Evolutionary conservation across 2,329 filamentous ascomycete species (phyloP).

Genomic region (Neoscytalidium dimidiatum): DNA sequence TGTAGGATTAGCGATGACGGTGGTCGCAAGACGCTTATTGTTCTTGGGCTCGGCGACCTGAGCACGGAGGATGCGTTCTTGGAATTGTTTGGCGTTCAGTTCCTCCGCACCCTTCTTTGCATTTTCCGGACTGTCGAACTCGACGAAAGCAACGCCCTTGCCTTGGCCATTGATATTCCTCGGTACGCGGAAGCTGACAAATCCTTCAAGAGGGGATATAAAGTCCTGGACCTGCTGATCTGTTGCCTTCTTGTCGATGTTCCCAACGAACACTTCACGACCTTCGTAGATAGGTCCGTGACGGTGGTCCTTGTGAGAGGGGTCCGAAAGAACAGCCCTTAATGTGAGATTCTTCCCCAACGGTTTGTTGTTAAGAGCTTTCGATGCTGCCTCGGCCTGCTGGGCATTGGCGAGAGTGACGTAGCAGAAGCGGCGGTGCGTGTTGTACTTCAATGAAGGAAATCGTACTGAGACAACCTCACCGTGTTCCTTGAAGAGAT

Average conservation of each 20-base stretch:
- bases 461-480: constrained; percentile 84
- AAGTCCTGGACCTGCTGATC: constrained; percentile 70
- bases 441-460: constrained; percentile 87
- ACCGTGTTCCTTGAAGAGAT: constrained; percentile 69
- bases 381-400: constrained; percentile 56
- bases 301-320: constrained; percentile 73
- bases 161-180: constrained; percentile 67
- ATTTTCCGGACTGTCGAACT: constrained; percentile 62
- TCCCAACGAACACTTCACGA: constrained; percentile 82
- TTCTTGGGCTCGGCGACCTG: constrained; percentile 61
- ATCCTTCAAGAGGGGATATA: constrained; percentile 63
- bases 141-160: constrained; percentile 79
- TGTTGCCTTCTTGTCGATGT: constrained; percentile 77
- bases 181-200: constrained; percentile 73
- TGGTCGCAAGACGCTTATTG: constrained; percentile 65
- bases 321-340: constrained; percentile 81
- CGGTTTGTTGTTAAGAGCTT: constrained; percentile 67
- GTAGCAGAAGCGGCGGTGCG: constrained; percentile 91
- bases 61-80: constrained; percentile 36
- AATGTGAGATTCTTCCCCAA: constrained; percentile 71
- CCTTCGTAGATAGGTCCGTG: constrained; percentile 82
- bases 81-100: constrained; percentile 36
- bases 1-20: constrained; percentile 57
- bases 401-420: constrained; percentile 72
- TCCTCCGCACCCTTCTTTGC: constrained; percentile 35